Base-by-base conservation (phyloP, 2,329 filamentous ascomycete genomes). In the Chaetomium sp. region DNA sequence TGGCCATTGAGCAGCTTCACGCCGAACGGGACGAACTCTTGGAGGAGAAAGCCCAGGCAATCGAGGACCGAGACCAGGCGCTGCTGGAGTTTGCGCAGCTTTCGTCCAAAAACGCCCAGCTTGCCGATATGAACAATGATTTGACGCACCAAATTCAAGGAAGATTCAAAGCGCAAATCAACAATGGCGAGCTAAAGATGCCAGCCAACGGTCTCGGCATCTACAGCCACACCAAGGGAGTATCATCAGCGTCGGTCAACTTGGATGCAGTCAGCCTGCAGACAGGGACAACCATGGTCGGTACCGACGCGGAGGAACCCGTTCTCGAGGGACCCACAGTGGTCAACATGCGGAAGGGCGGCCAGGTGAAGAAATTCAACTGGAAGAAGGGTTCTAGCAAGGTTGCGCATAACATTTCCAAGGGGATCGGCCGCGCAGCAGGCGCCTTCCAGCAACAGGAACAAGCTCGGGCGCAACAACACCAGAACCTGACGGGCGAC, bases 361-460 rank as follows among this genome's bases (percentile, higher is more conserved):
- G 91, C 33, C 93, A 97, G 75, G 88, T 90, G 61, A 96, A 93
- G 81, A 98, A 97, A 77, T 97, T 97, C 79, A 97, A 97, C 79
- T 98, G 95, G 93, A 97, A 97, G 84, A 97, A 96, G 81, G 93
- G 93, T 47, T 92, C 92, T 47, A 94, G 96, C 78, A 93, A 91
- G 63, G 89, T 98, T 72, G 93, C 93, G 31, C 96, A 97, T 77
- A 94, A 93, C 74, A 91, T 98, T 59, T 90, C 91, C 67, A 97
- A 97, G 80, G 93, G 93, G 60, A 88, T 98, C 76, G 97, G 96
- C 77, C 91, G 93, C 62, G 93, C 93, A 6, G 96, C 97, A 65
- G 90, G 89, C 57, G 90, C 89, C 61, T 88, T 85, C 82, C 85
- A 83, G 75, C 83, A 79, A 74, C 86, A 78, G 72, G 72, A 73